Evolutionary conservation across 2,329 filamentous ascomycete genomes (phyloP), one percentile per base, ranked within the genome.

Genomic region (Didymellaceae sp.): DNA sequence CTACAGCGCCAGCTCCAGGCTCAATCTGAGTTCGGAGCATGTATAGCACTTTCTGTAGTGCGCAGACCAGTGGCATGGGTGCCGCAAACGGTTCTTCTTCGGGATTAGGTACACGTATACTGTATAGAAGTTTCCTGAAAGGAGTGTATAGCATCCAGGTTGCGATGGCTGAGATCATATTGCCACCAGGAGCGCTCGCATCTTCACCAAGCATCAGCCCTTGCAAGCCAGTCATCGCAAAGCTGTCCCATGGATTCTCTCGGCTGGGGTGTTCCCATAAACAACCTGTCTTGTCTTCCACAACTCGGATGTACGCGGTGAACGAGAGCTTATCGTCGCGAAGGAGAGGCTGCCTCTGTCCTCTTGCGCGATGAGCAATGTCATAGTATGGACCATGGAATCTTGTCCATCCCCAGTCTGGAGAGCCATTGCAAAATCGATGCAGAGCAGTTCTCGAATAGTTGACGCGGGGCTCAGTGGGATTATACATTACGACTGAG

Each of bases 361-460:
- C 77, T 45, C 79, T 80, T 50, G 80, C 77, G n/a, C 84, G 81
- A 25, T 75, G 68, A 41, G 83, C 78, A 40, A 86, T 82, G 34
- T 85, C 77, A 52, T 82, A 80, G 71, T 81, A 82, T 4, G 82
- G 81, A 5, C 79, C 80, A 58, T 82, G 79, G 64, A 85, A 86
- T 50, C 83, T 80, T 25, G 82, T 83, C 83, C 83, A 86, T 2
- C 84, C 84, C 79, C 83, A 86, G 58, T 87, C 84, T 10, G 83
- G 70, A 32, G 81, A 82, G 42, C 80, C 75, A 24, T 77, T 76
- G 58, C 80, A 81, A 68, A 85, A 87, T 46, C 84, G 82, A 65
- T 86, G 83, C 37, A 79, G 76, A 32, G 82, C 83, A 10, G 78
- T 80, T 45, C 81, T 77, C 61, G 78, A 79, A 65, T 80, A 80